A percentile compares a stretch with the other conserved stretches of the same genome.
Conservation (phyloP, 2,329 filamentous ascomycete species). For the Golovinomyces cichoracearum region DNA sequence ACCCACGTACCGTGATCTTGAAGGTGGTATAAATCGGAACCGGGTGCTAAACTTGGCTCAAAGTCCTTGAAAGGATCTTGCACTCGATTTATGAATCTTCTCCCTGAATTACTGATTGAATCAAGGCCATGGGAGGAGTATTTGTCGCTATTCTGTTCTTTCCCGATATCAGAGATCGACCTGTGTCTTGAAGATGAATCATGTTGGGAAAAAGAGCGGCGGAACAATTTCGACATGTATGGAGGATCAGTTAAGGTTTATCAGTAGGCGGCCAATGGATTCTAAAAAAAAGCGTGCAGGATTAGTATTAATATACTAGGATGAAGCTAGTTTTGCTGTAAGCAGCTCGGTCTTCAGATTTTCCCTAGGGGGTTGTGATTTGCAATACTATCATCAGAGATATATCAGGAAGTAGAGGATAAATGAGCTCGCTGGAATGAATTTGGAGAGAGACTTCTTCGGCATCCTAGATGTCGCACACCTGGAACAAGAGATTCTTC, state of each 20-base stretch:
- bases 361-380: background rate
- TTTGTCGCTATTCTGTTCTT: slow-evolving; percentile 9
- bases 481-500: background rate
- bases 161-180: background rate
- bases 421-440: background rate
- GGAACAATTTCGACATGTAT: slow-evolving; percentile 12
- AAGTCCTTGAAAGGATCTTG: slow-evolving; percentile 9
- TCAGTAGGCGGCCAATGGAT: background rate
- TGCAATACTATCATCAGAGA: background rate
- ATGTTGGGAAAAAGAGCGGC: slow-evolving; percentile 5
- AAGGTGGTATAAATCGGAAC: no score
- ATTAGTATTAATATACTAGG: background rate
- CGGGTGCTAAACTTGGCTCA: no score
- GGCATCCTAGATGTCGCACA: background rate
- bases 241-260: background rate
- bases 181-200: background rate
- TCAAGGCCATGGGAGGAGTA: slow-evolving; percentile 15
- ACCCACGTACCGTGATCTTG: no score
- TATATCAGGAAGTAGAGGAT: background rate
- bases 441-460: background rate
- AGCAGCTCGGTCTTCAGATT: background rate
- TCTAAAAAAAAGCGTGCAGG: background rate
- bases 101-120: slow-evolving; percentile 11
- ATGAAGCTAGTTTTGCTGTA: background rate
- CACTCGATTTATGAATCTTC: slow-evolving; percentile 11